A percentile compares a stretch with the other conserved stretches of the same genome.
Conservation (phyloP, 2,329 filamentous ascomycete genomes). For the Fusarium stilboides region DNA sequence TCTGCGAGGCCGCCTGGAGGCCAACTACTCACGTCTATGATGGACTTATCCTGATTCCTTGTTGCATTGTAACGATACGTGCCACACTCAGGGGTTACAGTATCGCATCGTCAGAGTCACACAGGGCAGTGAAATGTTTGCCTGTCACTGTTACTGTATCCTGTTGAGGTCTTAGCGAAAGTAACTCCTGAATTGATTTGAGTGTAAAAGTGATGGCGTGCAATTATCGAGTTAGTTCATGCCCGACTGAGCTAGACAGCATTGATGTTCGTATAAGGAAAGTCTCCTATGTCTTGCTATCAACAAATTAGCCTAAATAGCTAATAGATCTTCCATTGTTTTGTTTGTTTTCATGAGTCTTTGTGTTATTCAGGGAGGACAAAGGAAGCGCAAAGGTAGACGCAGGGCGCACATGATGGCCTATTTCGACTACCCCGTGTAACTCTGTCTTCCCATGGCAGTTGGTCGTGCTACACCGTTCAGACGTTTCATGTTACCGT, state of each 20-base stretch:
- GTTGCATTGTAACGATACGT: constrained; percentile 8
- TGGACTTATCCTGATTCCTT: neutral
- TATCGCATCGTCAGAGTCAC: constrained; percentile 21
- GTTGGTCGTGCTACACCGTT: constrained; percentile 25
- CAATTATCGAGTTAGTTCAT: neutral
- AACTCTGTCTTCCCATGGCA: constrained; percentile 29
- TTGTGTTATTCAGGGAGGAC: neutral
- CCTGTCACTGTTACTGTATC: neutral
- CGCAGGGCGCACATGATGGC: constrained; percentile 8
- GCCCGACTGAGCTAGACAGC: neutral
- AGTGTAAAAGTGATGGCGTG: neutral
- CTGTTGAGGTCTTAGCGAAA: neutral
- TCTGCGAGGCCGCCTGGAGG: neutral
- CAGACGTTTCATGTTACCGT: constrained; percentile 31
- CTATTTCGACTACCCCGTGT: constrained; percentile 7
- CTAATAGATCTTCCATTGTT: neutral
- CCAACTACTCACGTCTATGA: neutral
- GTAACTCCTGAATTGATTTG: neutral
- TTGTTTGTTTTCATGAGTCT: neutral
- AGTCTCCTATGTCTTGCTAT: neutral
- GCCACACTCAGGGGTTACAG: constrained; percentile 17
- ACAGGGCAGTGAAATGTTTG: constrained; percentile 18
- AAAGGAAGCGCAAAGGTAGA: constrained; percentile 10
- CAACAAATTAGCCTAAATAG: too few relatives aligned
- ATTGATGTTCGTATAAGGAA: neutral